Percentiles rank a stretch among this genome's conserved stretches.
Conservation (phyloP, 1,139 yeast species). For the Yamadazyma diospyri region DNA sequence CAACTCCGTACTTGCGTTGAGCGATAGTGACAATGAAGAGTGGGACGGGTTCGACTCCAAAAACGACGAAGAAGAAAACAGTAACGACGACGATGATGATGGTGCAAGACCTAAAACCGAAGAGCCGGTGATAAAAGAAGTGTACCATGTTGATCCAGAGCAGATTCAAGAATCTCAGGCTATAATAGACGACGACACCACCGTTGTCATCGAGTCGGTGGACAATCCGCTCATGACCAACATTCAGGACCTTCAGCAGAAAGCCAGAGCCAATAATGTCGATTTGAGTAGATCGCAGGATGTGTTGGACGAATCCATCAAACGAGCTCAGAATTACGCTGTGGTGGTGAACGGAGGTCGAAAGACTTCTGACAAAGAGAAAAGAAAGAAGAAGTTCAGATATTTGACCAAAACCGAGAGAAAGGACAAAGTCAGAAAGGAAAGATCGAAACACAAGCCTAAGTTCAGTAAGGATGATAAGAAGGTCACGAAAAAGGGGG, state of each 20-base stretch:
- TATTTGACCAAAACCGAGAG: slow-evolving; percentile 80
- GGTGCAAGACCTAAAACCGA: slow-evolving; percentile 6
- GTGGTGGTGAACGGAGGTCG: slow-evolving; percentile 52
- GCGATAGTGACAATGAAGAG: slow-evolving; percentile 32
- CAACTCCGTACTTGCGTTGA: slow-evolving; percentile 37
- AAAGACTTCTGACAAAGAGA: slow-evolving; percentile 39
- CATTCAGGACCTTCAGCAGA: slow-evolving; percentile 36
- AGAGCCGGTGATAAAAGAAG: slow-evolving; percentile 36
- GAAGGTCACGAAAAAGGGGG: neutral
- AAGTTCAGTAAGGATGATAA: slow-evolving; percentile 1
- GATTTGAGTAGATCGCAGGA: slow-evolving; percentile 57
- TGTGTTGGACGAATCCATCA: slow-evolving; percentile 60
- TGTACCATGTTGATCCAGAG: slow-evolving; percentile 42
- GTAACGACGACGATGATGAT: slow-evolving; percentile 17
- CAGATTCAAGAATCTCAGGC: slow-evolving; percentile 43
- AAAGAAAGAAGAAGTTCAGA: slow-evolving; percentile 66
- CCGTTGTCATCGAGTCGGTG: slow-evolving; percentile 58
- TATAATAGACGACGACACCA: slow-evolving; percentile 49
- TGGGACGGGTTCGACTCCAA: slow-evolving; percentile 39
- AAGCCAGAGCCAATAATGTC: slow-evolving; percentile 58
- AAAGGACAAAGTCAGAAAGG: slow-evolving; percentile 54
- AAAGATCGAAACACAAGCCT: slow-evolving; percentile 1
- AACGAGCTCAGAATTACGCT: slow-evolving; percentile 72
- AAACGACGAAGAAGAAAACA: slow-evolving; percentile 17
- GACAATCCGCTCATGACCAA: slow-evolving; percentile 42